These are phyloP conservation scores for Artemisia argyi DNA, from an alignment of 129 eudicot genomes.

Conservation along the genomic window DNA sequence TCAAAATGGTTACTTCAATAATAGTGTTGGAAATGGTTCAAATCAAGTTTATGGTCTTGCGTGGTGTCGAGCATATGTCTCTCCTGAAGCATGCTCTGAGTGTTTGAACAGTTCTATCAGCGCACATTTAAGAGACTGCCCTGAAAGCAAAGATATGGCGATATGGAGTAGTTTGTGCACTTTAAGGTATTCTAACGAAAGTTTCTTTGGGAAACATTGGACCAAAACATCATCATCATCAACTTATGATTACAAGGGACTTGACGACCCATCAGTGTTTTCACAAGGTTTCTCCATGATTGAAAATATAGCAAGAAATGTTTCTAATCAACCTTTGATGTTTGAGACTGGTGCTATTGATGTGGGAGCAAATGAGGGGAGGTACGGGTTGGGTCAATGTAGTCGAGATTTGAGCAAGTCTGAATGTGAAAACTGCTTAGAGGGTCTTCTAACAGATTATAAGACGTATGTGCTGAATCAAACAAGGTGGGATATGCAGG, in stretches of 20 bases:
- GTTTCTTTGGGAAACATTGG: conserved; percentile 22
- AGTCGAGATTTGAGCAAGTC: conserved; percentile 19
- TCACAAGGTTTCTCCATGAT: conserved; percentile 32
- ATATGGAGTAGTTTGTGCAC: conserved; percentile 25
- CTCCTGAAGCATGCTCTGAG: conserved; percentile 12
- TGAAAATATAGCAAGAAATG: conserved; percentile 15
- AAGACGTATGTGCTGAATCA: not conserved
- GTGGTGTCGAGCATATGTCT: conserved; percentile 32
- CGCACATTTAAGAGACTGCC: conserved; percentile 17
- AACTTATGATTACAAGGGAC: not conserved
- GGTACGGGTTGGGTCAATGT: conserved; percentile 31
- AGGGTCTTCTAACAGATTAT: not conserved
- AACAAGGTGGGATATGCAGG: conserved; percentile 20
- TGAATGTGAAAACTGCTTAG: conserved; percentile 19
- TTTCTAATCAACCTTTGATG: conserved; percentile 31
- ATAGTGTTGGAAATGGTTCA: conserved; percentile 23
- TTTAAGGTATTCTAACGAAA: conserved; percentile 29
- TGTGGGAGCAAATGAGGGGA: conserved; percentile 21
- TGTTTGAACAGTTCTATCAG: conserved; percentile 18
- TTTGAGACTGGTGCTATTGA: conserved; percentile 22
- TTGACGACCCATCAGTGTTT: conserved; percentile 29
- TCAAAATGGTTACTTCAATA: conserved; percentile 22
- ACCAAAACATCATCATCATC: conserved; percentile 2
- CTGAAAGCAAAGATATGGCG: conserved; percentile 16
- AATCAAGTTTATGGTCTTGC: conserved; percentile 21